Conservation (phyloP, 2,329 filamentous ascomycete species). For the Apiospora saccharicola region DNA sequence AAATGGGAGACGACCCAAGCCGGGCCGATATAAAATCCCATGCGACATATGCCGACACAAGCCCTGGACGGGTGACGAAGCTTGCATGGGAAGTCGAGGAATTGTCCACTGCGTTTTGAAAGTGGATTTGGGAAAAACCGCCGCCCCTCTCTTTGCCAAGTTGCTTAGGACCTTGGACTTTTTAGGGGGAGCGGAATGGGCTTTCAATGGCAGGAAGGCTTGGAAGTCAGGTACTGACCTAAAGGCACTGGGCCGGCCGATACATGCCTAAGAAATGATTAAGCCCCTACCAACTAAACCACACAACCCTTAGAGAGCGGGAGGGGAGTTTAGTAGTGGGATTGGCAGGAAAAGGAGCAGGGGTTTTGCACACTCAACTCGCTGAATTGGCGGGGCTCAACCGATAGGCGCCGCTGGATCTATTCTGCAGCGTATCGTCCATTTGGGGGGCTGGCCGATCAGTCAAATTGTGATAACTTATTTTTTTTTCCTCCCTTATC, state of each 20-base stretch:
- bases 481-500: conserved; percentile 20
- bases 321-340: conserved; percentile 20
- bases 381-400: conserved; percentile 24
- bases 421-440: conserved; percentile 24
- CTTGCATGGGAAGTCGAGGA: conserved; percentile 13
- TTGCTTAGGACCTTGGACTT: not conserved
- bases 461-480: conserved; percentile 24
- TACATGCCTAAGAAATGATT: not conserved
- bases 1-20: not conserved
- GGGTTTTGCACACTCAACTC: conserved; percentile 10
- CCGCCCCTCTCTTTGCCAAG: conserved; percentile 20
- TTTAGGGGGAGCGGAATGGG: not conserved
- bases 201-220: not conserved
- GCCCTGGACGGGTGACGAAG: conserved; percentile 18
- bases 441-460: conserved; percentile 22
- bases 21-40: conserved; percentile 21
- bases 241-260: too few species aligned
- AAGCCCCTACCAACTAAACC: not conserved
- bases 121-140: conserved; percentile 9
- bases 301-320: conserved; percentile 7
- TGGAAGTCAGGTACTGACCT: not conserved
- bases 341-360: conserved; percentile 17
- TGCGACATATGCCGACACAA: conserved; percentile 7
- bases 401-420: conserved; percentile 20
- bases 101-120: not conserved